Base-by-base conservation (phyloP, 345 rosid species). In the Erodium maritimum region DNA sequence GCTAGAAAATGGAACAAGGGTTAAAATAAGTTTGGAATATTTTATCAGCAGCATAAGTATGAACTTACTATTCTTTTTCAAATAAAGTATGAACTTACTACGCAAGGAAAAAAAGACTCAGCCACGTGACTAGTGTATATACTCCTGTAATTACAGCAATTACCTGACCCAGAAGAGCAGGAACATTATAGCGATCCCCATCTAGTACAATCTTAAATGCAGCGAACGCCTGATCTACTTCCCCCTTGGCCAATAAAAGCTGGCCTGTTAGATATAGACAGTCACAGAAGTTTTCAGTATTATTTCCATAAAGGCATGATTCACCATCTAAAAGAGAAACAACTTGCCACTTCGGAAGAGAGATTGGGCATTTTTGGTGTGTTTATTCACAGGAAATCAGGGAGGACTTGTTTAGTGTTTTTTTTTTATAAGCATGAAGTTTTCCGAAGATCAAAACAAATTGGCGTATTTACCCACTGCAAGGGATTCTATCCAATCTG, bases 91-190 rank as follows among this genome's bases (percentile, higher is more conserved):
- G n/a, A n/a, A 42, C 48, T 42, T 42, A 42, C 48, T 1, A 42
- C 8, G 48, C 48, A 42, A 7, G 48, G 17, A 42, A 42, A 42
- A 29, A 42, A 42, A 42, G 5, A 10, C 48, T 42, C 48, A 42
- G 2, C 12, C 14, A 42, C 3, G 48, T 42, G 17, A 42, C 14
- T 10, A 11, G 16, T 12, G 2, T 42, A 12, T 14, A 42, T 42
- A 42, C 48, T 42, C 48, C 17, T 13, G 17, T 42, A 42, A 42
- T 13, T 7, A 10, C 16, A 42, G 48, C 14, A 12, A 42, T 14
- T 73, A 93, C 99, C 95, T 93, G 99, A 64, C 99, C 97, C 63
- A 93, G 79, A 78, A 89, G 91, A 78, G 96, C 97, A 64, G 99
- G 82, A 45, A 93, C 91, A 63, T 83, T 89, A 65, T 93, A 88